These are phyloP conservation scores for Plasmodium cynomolgi DNA, from an alignment of 169 alveolate species.

Conservation along the genomic window DNA sequence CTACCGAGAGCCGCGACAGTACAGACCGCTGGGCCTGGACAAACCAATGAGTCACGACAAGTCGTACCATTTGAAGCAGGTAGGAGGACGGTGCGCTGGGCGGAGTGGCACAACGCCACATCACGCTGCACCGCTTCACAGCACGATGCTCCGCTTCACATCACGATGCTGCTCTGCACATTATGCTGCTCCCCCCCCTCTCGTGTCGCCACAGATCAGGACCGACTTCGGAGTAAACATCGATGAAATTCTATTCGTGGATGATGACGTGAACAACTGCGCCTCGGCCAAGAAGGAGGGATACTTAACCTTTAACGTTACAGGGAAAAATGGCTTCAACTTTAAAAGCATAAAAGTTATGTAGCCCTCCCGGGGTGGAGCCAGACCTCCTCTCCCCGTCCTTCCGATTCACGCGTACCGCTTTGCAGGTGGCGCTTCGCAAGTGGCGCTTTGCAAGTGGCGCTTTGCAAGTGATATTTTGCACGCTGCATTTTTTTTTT, in stretches of 20 bases:
- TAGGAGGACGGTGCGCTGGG: not conserved
- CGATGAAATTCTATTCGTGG: slow-evolving; percentile 49
- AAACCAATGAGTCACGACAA: slow-evolving; percentile 64
- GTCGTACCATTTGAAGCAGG: slow-evolving; percentile 38
- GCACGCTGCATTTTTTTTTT: not conserved
- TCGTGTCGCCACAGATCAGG: slow-evolving; percentile 13
- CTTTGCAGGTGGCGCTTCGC: not conserved
- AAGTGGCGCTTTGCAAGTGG: not conserved
- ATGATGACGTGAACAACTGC: slow-evolving; percentile 59
- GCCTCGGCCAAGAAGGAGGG: slow-evolving; percentile 55
- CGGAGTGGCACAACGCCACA: not conserved
- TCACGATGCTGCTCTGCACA: not conserved
- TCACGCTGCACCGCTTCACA: not conserved
- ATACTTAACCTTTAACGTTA: slow-evolving; percentile 48
- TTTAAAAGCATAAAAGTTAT: slow-evolving; percentile 26
- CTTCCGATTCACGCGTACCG: not conserved
- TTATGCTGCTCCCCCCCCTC: not conserved
- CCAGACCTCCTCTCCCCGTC: no score
- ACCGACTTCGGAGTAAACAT: slow-evolving; percentile 17
- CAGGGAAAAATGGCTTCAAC: slow-evolving; percentile 65
- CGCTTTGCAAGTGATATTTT: not conserved
- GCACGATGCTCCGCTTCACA: no score
- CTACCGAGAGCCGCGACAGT: slow-evolving; percentile 38
- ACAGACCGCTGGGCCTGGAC: slow-evolving; percentile 6
- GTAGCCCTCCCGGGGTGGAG: not conserved